phyloP scores from a whole-genome alignment of 345 rosid genomes.

The Mercurialis annua region DNA sequence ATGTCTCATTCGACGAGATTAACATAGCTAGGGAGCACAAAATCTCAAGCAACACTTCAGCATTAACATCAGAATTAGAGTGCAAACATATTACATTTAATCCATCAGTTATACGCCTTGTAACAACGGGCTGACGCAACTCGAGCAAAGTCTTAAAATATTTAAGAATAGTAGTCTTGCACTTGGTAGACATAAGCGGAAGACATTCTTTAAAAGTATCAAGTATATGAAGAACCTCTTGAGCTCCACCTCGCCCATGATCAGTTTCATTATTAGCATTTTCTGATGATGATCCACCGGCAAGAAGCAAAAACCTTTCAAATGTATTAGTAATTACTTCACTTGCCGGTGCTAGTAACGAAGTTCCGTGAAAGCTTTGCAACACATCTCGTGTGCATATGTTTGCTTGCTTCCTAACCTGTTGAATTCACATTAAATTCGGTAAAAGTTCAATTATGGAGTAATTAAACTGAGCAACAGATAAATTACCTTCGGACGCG shows the following conservation, averaged over 20 bases:
- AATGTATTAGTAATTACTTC: constrained; percentile 58
- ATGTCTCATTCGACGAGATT: constrained; percentile 52
- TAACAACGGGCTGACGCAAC: constrained; percentile 55
- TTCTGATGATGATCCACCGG: constrained; percentile 50
- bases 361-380: constrained; percentile 50
- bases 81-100: constrained; percentile 56
- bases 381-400: constrained; percentile 53
- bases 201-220: constrained; percentile 74
- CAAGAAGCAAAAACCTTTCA: constrained; percentile 64
- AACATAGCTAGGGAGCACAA: constrained; percentile 52
- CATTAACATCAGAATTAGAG: constrained; percentile 51
- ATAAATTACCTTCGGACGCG: constrained; percentile 52
- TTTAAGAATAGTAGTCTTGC: constrained; percentile 47
- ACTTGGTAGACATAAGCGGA: constrained; percentile 62
- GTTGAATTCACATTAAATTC: constrained; percentile 2
- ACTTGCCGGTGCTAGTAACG: constrained; percentile 55
- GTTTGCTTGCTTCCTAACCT: constrained; percentile 81
- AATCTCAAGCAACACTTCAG: constrained; percentile 62
- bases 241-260: constrained; percentile 75
- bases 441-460: too few relatives aligned
- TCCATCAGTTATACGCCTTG: constrained; percentile 70
- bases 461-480: not conserved
- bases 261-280: constrained; percentile 37
- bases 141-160: constrained; percentile 62
- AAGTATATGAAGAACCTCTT: constrained; percentile 62